Conservation (phyloP, 352 stramenopile species). For the Sclerospora graminicola region DNA sequence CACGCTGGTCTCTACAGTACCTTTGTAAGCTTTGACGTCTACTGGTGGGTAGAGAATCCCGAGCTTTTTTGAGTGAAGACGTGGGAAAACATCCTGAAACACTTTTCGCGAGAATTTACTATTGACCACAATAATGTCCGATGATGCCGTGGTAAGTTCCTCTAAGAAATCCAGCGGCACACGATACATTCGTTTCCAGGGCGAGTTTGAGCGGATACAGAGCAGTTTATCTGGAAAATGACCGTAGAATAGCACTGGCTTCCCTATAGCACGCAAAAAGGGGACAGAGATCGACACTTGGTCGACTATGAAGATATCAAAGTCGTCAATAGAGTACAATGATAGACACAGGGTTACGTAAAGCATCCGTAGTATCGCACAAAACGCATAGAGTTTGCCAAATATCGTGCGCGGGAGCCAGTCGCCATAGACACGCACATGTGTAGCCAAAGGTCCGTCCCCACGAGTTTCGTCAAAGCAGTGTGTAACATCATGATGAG, state of each 20-base stretch:
- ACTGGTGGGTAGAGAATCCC: constrained; percentile 94
- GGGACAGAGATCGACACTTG: constrained; percentile 75
- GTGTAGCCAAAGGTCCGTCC: constrained; percentile 58
- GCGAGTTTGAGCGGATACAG: constrained; percentile 39
- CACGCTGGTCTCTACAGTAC: constrained; percentile 16
- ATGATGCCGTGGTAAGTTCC: constrained; percentile 86
- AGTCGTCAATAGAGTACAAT: constrained; percentile 26
- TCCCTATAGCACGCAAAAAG: constrained; percentile 56
- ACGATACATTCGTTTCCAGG: constrained; percentile 86
- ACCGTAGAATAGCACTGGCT: constrained; percentile 96
- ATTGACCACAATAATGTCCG: constrained; percentile 95
- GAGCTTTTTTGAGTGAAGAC: constrained; percentile 39
- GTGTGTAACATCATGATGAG: constrained; percentile 90
- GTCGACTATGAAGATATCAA: constrained; percentile 76
- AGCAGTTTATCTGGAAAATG: constrained; percentile 98
- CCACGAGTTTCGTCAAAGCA: constrained; percentile 92
- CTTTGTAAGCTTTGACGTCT: constrained; percentile 66
- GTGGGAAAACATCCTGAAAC: constrained; percentile 85
- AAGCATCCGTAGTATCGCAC: constrained; percentile 88
- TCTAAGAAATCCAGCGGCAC: constrained; percentile 89
- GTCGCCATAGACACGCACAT: constrained; percentile 86
- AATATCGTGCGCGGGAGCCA: constrained; percentile 90
- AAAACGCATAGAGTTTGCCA: constrained; percentile 88
- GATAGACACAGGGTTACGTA: constrained; percentile 81
- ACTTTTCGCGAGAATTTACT: constrained; percentile 91